phyloP scores from a whole-genome alignment of 2,329 filamentous ascomycete species.

The Furcasterigmium furcatum region DNA sequence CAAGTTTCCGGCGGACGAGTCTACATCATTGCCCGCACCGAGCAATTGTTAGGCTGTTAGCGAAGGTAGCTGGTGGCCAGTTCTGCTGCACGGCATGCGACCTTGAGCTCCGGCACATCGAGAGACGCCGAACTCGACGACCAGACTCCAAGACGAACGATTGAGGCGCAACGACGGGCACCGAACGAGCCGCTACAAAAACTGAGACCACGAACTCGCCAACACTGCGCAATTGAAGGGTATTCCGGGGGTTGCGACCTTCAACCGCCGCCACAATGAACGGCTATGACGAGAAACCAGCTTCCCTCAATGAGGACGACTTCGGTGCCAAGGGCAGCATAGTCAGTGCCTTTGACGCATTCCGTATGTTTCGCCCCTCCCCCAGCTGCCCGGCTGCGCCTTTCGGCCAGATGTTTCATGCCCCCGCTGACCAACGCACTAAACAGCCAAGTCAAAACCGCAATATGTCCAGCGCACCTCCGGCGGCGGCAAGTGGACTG shows the following conservation, averaged over 20 bases:
- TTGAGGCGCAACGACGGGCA: too few species aligned
- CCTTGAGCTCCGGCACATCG: neutral
- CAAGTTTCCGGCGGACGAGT: too few species aligned
- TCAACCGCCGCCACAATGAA: constrained; percentile 57
- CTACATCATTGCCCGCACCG: too few species aligned
- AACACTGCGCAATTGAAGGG: too few species aligned
- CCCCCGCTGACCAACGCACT: neutral
- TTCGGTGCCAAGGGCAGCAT: constrained; percentile 73
- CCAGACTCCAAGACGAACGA: too few species aligned
- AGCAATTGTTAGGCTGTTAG: too few species aligned
- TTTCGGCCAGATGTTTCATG: constrained; percentile 58
- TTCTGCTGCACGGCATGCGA: neutral
- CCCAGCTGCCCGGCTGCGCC: neutral
- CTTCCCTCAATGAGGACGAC: constrained; percentile 64
- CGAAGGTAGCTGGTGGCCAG: too few species aligned
- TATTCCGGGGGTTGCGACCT: too few species aligned
- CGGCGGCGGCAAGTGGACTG: constrained; percentile 90
- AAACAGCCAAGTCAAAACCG: constrained; percentile 86
- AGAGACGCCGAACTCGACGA: neutral
- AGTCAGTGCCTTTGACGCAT: constrained; percentile 91
- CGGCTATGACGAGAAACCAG: constrained; percentile 66
- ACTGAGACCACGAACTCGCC: too few species aligned
- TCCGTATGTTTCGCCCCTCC: constrained; percentile 62
- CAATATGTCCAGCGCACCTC: constrained; percentile 84
- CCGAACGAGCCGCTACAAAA: too few species aligned